These are phyloP conservation scores for Xylaria polymorpha DNA, from an alignment of 2,329 filamentous ascomycete species.

Conservation along the genomic window DNA sequence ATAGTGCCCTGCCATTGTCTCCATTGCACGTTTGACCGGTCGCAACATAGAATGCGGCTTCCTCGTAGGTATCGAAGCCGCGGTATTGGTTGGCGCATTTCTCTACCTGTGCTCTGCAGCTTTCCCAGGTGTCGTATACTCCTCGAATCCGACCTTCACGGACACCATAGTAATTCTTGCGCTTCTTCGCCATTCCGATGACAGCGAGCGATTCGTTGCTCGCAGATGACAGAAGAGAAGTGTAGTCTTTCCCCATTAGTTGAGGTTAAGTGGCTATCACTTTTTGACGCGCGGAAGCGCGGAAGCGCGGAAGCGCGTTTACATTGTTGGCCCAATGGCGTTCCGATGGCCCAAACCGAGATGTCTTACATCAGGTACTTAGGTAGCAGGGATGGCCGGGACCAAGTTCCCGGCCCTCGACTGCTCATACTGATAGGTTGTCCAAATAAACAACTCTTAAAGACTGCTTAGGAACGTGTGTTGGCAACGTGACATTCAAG, in stretches of 20 bases:
- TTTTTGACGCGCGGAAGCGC: constrained; percentile 11
- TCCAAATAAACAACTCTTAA: not conserved
- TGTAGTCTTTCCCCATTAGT: not conserved
- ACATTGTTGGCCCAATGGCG: not conserved
- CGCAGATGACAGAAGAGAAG: not conserved
- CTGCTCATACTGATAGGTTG: no score
- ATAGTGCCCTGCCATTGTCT: not conserved
- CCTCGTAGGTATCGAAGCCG: constrained; percentile 27
- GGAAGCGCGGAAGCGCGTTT: constrained; percentile 18
- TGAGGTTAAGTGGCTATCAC: not conserved
- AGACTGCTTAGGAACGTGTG: not conserved
- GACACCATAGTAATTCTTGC: constrained; percentile 41
- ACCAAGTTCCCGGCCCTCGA: not conserved
- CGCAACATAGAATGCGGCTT: constrained; percentile 31
- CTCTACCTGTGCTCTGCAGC: constrained; percentile 34
- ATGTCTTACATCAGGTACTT: not conserved
- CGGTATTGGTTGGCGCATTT: constrained; percentile 20
- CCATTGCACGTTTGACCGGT: constrained; percentile 6
- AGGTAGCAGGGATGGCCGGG: not conserved
- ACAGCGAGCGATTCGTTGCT: not conserved
- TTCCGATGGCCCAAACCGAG: not conserved
- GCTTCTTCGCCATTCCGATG: constrained; percentile 16
- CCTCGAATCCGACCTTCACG: constrained; percentile 39
- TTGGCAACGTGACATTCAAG: not conserved
- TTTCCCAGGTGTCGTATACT: constrained; percentile 40